phyloP scores from a whole-genome alignment of 352 stramenopile species.

The Globisporangium spiculum region DNA sequence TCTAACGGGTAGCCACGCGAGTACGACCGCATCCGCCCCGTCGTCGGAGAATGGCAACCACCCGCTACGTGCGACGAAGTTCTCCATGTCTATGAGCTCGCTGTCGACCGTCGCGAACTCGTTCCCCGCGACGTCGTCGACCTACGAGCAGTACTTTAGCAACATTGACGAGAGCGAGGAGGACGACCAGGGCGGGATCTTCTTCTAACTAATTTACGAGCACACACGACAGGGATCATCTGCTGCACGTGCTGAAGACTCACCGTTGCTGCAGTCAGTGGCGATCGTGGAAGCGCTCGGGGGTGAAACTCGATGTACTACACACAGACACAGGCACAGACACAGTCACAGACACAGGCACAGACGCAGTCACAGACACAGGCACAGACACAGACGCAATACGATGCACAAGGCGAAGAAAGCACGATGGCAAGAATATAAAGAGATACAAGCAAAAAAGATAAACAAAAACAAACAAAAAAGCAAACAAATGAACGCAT shows the following conservation, averaged over 20 bases:
- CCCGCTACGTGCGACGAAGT: constrained; percentile 37
- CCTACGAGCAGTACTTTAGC: constrained; percentile 87
- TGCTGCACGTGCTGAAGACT: not conserved
- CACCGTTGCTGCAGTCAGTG: not conserved
- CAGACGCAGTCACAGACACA: not conserved
- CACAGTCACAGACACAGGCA: not conserved
- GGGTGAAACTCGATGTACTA: not conserved
- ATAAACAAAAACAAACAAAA: constrained; percentile 1
- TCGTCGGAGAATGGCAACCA: constrained; percentile 24
- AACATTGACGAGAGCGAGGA: constrained; percentile 83
- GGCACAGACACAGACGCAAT: not conserved
- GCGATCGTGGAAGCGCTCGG: not conserved
- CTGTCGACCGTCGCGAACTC: constrained; percentile 60
- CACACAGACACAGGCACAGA: not conserved
- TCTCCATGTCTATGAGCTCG: constrained; percentile 87
- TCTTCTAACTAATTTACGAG: constrained; percentile 64
- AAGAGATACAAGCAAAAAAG: not conserved
- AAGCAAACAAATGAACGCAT: constrained; percentile 6
- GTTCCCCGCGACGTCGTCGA: constrained; percentile 66
- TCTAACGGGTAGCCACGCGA: constrained; percentile 7
- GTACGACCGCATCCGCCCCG: constrained; percentile 21
- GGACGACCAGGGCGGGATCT: constrained; percentile 83
- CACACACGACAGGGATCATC: constrained; percentile 2
- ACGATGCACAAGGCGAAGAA: not conserved
- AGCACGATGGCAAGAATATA: not conserved